Conservation (phyloP, 768 basidiomycete species). For the Mycena vitilis region DNA sequence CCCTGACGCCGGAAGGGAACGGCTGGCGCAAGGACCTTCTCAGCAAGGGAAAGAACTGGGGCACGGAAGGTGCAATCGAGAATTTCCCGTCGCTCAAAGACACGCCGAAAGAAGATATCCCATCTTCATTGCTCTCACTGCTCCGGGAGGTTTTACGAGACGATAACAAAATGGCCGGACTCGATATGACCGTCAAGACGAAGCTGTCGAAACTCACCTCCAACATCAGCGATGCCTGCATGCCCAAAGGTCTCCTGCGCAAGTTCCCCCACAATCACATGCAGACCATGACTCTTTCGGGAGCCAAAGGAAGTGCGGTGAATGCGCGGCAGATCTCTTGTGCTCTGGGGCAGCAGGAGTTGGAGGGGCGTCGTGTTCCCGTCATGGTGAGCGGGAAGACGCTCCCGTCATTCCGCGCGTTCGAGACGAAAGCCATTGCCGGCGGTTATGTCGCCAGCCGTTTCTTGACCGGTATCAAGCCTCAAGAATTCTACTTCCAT, state of each 20-base stretch:
- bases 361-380: slow-evolving; percentile 98
- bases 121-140: slow-evolving; percentile 68
- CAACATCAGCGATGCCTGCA: slow-evolving; percentile 87
- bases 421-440: slow-evolving; percentile 98
- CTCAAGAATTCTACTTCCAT: slow-evolving; percentile 99
- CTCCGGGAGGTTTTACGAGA: slow-evolving; percentile 94
- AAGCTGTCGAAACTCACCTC: slow-evolving; percentile 89
- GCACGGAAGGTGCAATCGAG: slow-evolving; percentile 90
- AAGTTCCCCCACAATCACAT: slow-evolving; percentile 99
- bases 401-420: slow-evolving; percentile 94
- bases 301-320: slow-evolving; percentile 97
- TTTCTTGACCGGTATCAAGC: slow-evolving; percentile 97
- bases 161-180: slow-evolving; percentile 96
- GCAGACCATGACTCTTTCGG: slow-evolving; percentile 98
- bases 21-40: slow-evolving; percentile 74
- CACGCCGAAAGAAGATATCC: slow-evolving; percentile 64
- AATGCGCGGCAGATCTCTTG: slow-evolving; percentile 99
- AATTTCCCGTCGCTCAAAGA: slow-evolving; percentile 83
- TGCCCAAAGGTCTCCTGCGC: slow-evolving; percentile 89
- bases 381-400: slow-evolving; percentile 99
- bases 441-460: slow-evolving; percentile 98
- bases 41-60: slow-evolving; percentile 73
- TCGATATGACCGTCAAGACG: slow-evolving; percentile 92
- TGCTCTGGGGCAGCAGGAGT: slow-evolving; percentile 94
- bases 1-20: slow-evolving; percentile 88